Percentiles rank a stretch among this genome's conserved stretches.
Conservation (phyloP, 1,139 yeast species). For the Geotrichum histeridarum region DNA sequence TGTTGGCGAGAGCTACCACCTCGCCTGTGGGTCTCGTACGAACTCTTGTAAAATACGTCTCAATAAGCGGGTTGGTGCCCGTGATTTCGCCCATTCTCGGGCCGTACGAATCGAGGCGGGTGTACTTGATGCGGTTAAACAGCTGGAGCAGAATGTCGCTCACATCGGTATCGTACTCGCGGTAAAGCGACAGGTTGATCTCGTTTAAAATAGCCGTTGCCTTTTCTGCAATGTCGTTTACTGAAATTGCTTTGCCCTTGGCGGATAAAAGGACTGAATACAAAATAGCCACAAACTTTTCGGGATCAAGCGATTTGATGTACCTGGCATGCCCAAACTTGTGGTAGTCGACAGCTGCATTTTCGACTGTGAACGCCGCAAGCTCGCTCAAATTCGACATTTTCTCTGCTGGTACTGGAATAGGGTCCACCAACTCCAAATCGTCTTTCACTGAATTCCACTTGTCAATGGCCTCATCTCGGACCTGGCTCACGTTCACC, state of each 20-base stretch:
- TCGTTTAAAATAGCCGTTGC: conserved; percentile 63
- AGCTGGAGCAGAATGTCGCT: conserved; percentile 61
- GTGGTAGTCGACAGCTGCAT: conserved; percentile 38
- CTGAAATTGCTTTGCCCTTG: conserved; percentile 29
- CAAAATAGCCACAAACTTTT: conserved; percentile 46
- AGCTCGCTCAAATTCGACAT: conserved; percentile 41
- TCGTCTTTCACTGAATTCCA: conserved; percentile 26
- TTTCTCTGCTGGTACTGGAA: conserved; percentile 43
- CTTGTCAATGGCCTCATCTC: conserved; percentile 29
- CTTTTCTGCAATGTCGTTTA: conserved; percentile 38
- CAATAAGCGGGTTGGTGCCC: conserved; percentile 58
- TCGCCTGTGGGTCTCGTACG: conserved; percentile 46
- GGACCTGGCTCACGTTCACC: conserved; percentile 42
- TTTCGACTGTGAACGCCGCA: conserved; percentile 48
- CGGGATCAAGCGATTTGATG: conserved; percentile 51
- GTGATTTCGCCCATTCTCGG: conserved; percentile 68
- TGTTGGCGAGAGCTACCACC: conserved; percentile 67
- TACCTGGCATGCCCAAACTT: conserved; percentile 47
- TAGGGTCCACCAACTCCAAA: conserved; percentile 26
- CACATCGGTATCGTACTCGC: conserved; percentile 67
- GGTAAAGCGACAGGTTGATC: conserved; percentile 67
- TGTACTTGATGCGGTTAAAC: conserved; percentile 66
- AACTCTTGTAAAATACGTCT: conserved; percentile 81
- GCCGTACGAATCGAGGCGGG: conserved; percentile 73
- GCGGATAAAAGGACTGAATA: conserved; percentile 38